Conservation (phyloP, 768 basidiomycete genomes). For the Sporobolomyces roseus region DNA sequence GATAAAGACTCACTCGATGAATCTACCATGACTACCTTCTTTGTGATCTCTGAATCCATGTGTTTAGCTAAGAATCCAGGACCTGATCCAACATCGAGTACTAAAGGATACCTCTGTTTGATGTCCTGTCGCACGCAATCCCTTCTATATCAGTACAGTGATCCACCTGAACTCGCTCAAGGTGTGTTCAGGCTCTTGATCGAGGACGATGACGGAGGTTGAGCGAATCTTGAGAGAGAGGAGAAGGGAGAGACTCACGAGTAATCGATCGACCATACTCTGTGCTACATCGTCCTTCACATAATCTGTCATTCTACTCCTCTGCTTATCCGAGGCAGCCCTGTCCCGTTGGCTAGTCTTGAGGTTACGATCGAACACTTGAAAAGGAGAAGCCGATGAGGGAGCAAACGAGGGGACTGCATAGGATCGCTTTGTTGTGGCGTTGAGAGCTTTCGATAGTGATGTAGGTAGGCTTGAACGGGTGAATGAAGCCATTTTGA, state of each 20-base stretch:
- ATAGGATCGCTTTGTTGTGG: background rate
- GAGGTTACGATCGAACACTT: constrained; percentile 77
- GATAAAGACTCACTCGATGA: constrained; percentile 68
- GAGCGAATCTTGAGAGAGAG: background rate
- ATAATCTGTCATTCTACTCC: constrained; percentile 81
- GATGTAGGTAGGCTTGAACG: background rate
- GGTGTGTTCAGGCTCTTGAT: too few species aligned
- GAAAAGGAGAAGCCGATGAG: constrained; percentile 59
- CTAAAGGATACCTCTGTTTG: constrained; percentile 69
- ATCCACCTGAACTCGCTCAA: too few species aligned
- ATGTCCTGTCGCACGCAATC: too few species aligned
- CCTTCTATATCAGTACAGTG: too few species aligned
- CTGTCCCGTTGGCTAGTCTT: constrained; percentile 76
- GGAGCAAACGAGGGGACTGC: constrained; percentile 42
- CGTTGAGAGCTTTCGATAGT: background rate
- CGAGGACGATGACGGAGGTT: constrained; percentile 11
- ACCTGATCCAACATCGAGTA: constrained; percentile 85
- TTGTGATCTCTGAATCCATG: constrained; percentile 62
- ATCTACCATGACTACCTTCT: constrained; percentile 79
- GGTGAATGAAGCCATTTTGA: background rate
- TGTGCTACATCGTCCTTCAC: constrained; percentile 85
- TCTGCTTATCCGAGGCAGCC: constrained; percentile 58
- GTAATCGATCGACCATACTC: constrained; percentile 79
- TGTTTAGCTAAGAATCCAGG: constrained; percentile 87
- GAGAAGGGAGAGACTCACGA: constrained; percentile 55